phyloP scores from a whole-genome alignment of 345 rosid species.

The Hibiscus trionum region DNA sequence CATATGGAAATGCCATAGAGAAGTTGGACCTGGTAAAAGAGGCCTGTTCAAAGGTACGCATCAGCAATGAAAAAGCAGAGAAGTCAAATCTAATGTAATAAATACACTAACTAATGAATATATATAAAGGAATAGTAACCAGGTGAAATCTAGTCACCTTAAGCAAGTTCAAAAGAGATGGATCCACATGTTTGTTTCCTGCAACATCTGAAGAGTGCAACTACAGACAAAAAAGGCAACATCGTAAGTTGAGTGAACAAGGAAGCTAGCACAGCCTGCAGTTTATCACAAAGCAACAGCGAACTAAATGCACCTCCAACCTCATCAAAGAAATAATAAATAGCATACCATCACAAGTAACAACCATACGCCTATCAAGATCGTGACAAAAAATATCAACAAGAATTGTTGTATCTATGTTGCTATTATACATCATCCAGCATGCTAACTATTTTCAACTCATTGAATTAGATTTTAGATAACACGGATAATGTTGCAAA shows the following conservation, averaged over 20 bases:
- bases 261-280: background rate
- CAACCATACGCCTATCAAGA: background rate
- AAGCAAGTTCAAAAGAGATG: conserved; percentile 56
- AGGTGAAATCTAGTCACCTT: conserved; percentile 34
- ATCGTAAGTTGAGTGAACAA: conserved; percentile 8
- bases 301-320: background rate
- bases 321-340: background rate
- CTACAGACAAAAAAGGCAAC: conserved; percentile 27
- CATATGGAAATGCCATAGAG: conserved; percentile 49
- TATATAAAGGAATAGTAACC: background rate
- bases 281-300: background rate
- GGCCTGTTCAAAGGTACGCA: conserved; percentile 35
- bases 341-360: background rate
- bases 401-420: background rate
- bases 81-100: background rate
- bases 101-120: background rate
- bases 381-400: background rate
- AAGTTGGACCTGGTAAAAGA: conserved; percentile 59
- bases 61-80: conserved; percentile 2
- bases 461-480: background rate
- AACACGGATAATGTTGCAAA: background rate
- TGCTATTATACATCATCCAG: background rate
- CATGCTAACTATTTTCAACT: background rate
- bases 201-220: conserved; percentile 65
- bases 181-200: conserved; percentile 38